Evolutionary conservation across 192 early-diverging fungal genomes (phyloP), one percentile per base, ranked within the genome.

Genomic region (Coemansia sp.): DNA sequence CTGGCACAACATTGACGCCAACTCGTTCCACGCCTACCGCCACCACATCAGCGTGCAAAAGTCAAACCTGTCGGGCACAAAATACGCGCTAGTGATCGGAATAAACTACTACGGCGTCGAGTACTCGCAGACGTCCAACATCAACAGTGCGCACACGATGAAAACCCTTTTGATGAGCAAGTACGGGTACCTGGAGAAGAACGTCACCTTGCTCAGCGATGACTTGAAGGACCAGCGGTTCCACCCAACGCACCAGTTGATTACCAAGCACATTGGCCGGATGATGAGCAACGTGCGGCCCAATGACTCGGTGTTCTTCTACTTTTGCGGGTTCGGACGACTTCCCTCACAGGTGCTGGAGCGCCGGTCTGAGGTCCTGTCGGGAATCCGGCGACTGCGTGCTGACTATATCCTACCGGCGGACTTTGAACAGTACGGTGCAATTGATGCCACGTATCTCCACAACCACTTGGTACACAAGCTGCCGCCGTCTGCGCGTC

Each of bases 241-340:
- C 43, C 68, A 80, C 13, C 84, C 84, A 23, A 90, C 88, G 19
- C 69, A 81, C 38, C 79, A 80, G 40, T 84, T 87, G 60, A 90
- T 90, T 23, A 78, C 86, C 16, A 73, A 86, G 35, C 87, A 82
- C 42, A 89, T 93, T 72, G 79, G 82, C 37, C 91, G 89, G 82
- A 86, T 94, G 52, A 88, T 91, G 66, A 73, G 75, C 47, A 89
- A 80, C 30, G 86, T 90, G 37, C 74, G 79, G 33, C 86, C 93
- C 49, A 88, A 88, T 59, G 92, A 93, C 70, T 88, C 89, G 8
- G 80, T 94, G 64, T 90, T 91, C 68, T 89, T 94, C 74, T 90
- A 92, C 75, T 94, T 83, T 70, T 90, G 86, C 61, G 94, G 94
- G 35, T 91, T 91, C 66, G 88, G 92, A 33, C 78, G 85, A 13